These are phyloP conservation scores for Cylindrotheca fusiformis DNA, from an alignment of 108 stramenopile species.

Conservation along the genomic window DNA sequence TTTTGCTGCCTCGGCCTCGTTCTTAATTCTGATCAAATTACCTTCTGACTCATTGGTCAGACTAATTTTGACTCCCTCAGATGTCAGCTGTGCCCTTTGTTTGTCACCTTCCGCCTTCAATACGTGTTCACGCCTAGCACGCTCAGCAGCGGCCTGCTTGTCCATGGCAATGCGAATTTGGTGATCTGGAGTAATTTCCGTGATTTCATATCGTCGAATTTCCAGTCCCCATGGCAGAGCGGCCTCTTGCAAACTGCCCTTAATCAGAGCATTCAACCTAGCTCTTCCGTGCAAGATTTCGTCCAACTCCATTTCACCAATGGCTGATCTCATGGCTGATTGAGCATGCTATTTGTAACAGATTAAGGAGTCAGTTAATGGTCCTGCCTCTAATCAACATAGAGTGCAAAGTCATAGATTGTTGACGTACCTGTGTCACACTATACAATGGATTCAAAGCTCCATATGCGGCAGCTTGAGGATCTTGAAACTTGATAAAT, in stretches of 20 bases:
- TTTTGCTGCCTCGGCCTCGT: constrained; percentile 92
- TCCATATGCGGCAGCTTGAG: constrained; percentile 94
- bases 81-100: constrained; percentile 83
- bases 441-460: constrained; percentile 94
- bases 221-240: constrained; percentile 96
- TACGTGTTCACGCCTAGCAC: constrained; percentile 92
- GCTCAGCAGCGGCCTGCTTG: constrained; percentile 97
- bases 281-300: constrained; percentile 96
- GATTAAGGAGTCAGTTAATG: not conserved
- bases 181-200: constrained; percentile 95
- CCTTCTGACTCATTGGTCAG: constrained; percentile 97
- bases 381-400: not conserved
- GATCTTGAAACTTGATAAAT: constrained; percentile 90
- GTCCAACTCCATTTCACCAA: constrained; percentile 99
- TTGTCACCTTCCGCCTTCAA: constrained; percentile 95
- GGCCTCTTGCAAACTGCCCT: constrained; percentile 89
- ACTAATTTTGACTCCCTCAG: constrained; percentile 94
- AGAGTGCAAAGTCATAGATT: not conserved
- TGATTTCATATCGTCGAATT: constrained; percentile 94
- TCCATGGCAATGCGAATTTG: constrained; percentile 97
- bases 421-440: constrained; percentile 77
- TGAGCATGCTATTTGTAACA: constrained; percentile 80
- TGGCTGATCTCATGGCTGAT: constrained; percentile 96
- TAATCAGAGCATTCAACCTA: constrained; percentile 87
- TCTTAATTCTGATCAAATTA: constrained; percentile 84